A percentile compares a stretch with the other conserved stretches of the same genome.
Conservation (phyloP, 331 rosid species). For the Rosa hybrid region DNA sequence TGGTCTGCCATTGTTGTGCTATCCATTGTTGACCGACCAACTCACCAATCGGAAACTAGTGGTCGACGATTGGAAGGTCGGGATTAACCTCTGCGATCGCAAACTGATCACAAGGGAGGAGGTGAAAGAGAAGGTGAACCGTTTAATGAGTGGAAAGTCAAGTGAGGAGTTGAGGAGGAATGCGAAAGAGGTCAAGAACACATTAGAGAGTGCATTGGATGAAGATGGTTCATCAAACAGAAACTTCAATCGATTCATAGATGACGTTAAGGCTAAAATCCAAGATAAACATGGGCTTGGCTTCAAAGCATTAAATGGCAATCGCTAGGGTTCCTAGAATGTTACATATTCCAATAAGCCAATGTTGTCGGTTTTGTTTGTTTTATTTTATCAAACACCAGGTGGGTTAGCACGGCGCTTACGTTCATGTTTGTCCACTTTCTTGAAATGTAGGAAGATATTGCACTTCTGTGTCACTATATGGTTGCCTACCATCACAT, state of each 20-base stretch:
- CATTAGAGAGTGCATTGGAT: background rate
- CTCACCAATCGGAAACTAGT: conserved; percentile 36
- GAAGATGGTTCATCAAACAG: conserved; percentile 23
- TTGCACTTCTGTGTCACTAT: background rate
- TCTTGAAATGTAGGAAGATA: background rate
- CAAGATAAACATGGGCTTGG: background rate
- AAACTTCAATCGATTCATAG: conserved; percentile 19
- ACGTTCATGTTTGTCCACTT: background rate
- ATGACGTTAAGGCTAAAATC: conserved; percentile 14
- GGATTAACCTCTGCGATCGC: conserved; percentile 29
- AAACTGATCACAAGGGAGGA: conserved; percentile 18
- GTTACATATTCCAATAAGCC: background rate
- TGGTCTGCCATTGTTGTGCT: conserved; percentile 28
- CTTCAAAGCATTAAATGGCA: background rate
- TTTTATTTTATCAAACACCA: background rate
- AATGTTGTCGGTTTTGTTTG: background rate
- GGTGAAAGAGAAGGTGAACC: conserved; percentile 24
- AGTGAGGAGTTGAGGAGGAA: conserved; percentile 26
- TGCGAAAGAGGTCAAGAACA: background rate
- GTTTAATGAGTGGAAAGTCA: conserved; percentile 23
- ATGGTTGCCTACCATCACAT: background rate
- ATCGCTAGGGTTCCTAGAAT: background rate
- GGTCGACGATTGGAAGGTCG: conserved; percentile 40
- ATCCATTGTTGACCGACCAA: conserved; percentile 33
- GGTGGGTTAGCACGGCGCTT: background rate